Evolutionary conservation across 495 filamentous ascomycete genomes (phyloP).

Genomic region (Tuber melanosporum): DNA sequence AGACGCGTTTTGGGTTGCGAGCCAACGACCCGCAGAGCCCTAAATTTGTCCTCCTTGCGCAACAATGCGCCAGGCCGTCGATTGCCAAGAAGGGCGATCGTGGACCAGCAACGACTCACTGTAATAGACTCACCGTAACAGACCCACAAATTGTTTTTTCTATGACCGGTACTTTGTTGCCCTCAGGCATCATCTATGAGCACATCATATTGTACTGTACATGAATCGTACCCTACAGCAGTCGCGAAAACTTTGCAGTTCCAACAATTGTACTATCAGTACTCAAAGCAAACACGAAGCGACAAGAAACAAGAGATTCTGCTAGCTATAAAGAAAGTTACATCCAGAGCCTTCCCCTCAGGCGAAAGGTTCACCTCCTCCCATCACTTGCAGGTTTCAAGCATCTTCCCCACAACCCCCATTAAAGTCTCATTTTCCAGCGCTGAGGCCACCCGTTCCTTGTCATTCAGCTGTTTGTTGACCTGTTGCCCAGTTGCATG

Average conservation of each 20-base stretch:
- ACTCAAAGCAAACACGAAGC: background rate
- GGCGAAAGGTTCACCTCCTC: background rate
- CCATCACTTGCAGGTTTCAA: conserved; percentile 62
- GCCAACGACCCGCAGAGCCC: background rate
- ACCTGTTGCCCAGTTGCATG: conserved; percentile 90
- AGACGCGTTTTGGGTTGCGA: conserved; percentile 19
- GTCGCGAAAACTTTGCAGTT: background rate
- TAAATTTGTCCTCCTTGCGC: background rate
- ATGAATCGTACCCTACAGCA: background rate
- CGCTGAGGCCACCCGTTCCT: conserved; percentile 90
- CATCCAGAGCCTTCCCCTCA: background rate
- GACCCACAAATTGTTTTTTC: background rate
- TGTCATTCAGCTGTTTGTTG: conserved; percentile 92
- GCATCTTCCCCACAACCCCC: conserved; percentile 84
- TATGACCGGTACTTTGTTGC: background rate
- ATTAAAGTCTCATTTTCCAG: conserved; percentile 88
- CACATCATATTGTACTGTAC: background rate
- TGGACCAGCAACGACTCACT: background rate
- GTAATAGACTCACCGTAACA: background rate
- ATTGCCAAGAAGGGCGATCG: background rate
- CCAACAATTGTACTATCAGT: background rate
- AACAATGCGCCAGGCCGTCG: background rate
- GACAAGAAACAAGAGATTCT: background rate
- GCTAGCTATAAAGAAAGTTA: background rate
- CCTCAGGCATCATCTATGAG: background rate